Base-by-base conservation (phyloP, 2,329 filamentous ascomycete species). In the Coleophoma eucalyptorum region DNA sequence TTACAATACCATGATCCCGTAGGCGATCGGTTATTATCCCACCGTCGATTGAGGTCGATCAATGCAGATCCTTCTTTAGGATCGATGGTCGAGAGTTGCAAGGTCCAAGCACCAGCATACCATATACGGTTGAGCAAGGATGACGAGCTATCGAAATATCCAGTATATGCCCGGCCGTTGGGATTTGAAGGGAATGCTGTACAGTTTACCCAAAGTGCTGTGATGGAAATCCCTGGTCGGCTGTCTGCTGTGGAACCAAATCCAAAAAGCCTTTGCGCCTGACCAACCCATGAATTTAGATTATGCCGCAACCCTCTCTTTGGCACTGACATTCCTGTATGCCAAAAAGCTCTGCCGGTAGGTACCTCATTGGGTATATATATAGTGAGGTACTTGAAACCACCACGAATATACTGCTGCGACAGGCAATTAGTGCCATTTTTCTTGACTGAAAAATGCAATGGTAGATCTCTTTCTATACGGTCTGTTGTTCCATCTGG, bases 71-170 rank as follows among this genome's bases (percentile, higher is more conserved):
- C 67, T 52, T 70, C 62, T 4, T 52, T 56, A 2, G 69, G 68
- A 50, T 68, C 65, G 43, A 71, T 58, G 10, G 66, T 70, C 3
- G 63, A 67, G 7, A 70, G 58, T 56, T 78, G 78, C 33, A 80
- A 57, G 1, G 78, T 81, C 40, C 51, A 75, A 10, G 73, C 72
- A 26, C 75, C 74, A 35, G 66, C 65, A 57, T 79, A 78, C 75
- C 76, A 78, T 51, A 78, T 72, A 4, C 72, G 69, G 59, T 83
- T 81, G 48, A 84, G 69, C 11, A 78, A 59, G 33, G 76, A 70
- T 40, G 74, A 75, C 43, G 67, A 74, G 57, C 68, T 75, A 55
- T 78, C 69, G 48, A 80, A 80, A 53, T 80, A 80, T 8, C 77
- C 77, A 38, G 72, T 70, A 49, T 80, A 80, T 12, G 74, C 74